These are phyloP conservation scores for Moricandia moricandioides DNA, from an alignment of 345 rosid species.

Conservation along the genomic window DNA sequence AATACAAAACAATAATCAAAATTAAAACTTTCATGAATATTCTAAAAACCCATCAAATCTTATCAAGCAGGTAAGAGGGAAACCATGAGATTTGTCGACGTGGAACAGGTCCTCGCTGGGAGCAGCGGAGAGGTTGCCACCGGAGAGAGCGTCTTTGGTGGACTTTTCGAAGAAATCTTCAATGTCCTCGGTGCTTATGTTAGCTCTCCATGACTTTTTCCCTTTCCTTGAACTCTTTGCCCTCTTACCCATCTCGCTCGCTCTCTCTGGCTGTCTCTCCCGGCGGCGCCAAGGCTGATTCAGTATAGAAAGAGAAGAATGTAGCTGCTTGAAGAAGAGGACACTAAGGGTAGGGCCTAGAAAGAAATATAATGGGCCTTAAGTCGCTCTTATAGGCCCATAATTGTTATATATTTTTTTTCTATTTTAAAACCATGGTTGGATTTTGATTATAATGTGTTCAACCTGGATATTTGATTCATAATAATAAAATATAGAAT, in stretches of 20 bases:
- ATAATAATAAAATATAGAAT: not conserved
- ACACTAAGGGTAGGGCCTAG: constrained; percentile 17
- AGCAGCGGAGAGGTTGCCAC: constrained; percentile 68
- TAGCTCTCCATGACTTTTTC: constrained; percentile 95
- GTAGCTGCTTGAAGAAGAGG: not conserved
- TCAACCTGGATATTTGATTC: not conserved
- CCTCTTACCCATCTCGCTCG: constrained; percentile 56
- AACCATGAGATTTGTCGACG: constrained; percentile 72
- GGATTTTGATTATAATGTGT: not conserved
- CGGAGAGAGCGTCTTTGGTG: constrained; percentile 81
- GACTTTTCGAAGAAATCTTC: constrained; percentile 69
- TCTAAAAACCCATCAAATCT: not conserved
- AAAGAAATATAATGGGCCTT: constrained; percentile 30
- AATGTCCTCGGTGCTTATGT: constrained; percentile 80
- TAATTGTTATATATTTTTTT: not conserved
- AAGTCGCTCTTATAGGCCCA: constrained; percentile 26
- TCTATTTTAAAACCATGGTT: not conserved
- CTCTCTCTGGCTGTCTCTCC: constrained; percentile 2
- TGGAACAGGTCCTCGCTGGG: constrained; percentile 70
- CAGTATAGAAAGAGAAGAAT: not conserved
- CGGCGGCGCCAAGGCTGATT: constrained; percentile 21
- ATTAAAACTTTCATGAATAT: not conserved
- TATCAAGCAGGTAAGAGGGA: not conserved
- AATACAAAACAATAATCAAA: not conserved
- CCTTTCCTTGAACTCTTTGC: constrained; percentile 81